These are phyloP conservation scores for Sequoiadendron giganteum DNA, from an alignment of 75 land plant species.

Conservation along the genomic window DNA sequence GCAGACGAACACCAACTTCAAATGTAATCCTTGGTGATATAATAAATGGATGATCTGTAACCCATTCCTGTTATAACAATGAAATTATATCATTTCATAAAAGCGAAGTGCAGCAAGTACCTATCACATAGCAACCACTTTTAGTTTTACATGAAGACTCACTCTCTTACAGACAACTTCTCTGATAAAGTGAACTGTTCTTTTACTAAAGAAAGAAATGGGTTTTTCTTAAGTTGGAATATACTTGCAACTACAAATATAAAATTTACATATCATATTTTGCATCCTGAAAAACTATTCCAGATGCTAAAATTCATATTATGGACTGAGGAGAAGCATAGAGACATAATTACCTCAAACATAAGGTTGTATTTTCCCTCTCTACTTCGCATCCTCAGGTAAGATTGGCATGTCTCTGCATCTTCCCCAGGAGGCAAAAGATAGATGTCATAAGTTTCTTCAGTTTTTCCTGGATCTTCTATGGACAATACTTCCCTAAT, in stretches of 20 bases:
- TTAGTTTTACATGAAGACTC: neutral
- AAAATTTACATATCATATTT: neutral
- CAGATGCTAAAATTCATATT: neutral
- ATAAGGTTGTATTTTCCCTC: slow-evolving; percentile 45
- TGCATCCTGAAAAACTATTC: neutral
- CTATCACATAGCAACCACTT: neutral
- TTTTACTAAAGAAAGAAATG: neutral
- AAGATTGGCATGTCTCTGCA: slow-evolving; percentile 41
- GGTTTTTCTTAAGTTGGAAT: neutral
- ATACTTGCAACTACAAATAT: neutral
- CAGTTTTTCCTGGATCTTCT: slow-evolving; percentile 22
- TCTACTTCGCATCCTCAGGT: slow-evolving; percentile 37
- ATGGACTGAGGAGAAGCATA: neutral
- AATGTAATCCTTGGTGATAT: slow-evolving; percentile 44
- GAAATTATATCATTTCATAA: neutral
- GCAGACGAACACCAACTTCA: slow-evolving; percentile 47
- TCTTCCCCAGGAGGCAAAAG: slow-evolving; percentile 48
- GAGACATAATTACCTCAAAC: slow-evolving; percentile 39
- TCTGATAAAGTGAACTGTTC: neutral
- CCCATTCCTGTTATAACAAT: slow-evolving; percentile 33
- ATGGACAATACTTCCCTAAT: slow-evolving; percentile 21
- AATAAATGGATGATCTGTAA: slow-evolving; percentile 33
- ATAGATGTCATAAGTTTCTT: slow-evolving; percentile 39
- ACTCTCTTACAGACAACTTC: neutral
- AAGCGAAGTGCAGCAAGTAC: neutral